These are phyloP conservation scores for Linum lewisii DNA, from an alignment of 345 rosid species.

Conservation along the genomic window DNA sequence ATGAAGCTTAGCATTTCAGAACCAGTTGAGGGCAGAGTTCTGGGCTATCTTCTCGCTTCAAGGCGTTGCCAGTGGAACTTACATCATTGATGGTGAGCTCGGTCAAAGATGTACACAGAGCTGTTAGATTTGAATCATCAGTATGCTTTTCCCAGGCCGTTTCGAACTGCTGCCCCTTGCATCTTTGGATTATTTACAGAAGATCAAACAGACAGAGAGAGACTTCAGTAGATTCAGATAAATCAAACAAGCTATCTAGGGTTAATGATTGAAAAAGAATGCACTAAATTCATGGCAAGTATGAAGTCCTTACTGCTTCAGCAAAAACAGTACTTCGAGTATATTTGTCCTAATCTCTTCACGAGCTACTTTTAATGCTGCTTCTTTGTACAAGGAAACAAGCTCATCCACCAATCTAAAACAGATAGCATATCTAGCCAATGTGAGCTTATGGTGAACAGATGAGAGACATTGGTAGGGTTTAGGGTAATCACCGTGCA, in stretches of 20 bases:
- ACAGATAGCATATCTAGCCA: neutral
- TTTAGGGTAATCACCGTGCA: conserved; percentile 38
- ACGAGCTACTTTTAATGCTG: conserved; percentile 47
- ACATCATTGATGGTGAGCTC: neutral
- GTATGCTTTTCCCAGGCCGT: conserved; percentile 54
- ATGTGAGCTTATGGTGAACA: neutral
- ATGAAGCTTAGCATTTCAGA: neutral
- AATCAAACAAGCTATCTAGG: neutral
- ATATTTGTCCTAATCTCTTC: conserved; percentile 53
- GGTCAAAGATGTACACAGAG: conserved; percentile 21
- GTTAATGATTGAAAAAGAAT: neutral
- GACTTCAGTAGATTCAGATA: neutral
- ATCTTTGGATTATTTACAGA: conserved; percentile 25
- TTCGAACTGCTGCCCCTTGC: conserved; percentile 56
- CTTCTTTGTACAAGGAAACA: conserved; percentile 50
- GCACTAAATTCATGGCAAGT: neutral
- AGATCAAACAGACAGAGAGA: neutral
- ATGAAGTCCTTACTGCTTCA: conserved; percentile 46
- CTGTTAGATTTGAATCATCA: conserved; percentile 51
- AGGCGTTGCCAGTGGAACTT: neutral
- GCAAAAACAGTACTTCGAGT: conserved; percentile 46
- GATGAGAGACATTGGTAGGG: neutral
- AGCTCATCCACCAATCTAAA: conserved; percentile 82
- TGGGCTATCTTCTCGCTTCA: neutral
- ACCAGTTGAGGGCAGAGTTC: neutral